phyloP scores from a whole-genome alignment of 352 stramenopile species.

The Phytophthora constricta region DNA sequence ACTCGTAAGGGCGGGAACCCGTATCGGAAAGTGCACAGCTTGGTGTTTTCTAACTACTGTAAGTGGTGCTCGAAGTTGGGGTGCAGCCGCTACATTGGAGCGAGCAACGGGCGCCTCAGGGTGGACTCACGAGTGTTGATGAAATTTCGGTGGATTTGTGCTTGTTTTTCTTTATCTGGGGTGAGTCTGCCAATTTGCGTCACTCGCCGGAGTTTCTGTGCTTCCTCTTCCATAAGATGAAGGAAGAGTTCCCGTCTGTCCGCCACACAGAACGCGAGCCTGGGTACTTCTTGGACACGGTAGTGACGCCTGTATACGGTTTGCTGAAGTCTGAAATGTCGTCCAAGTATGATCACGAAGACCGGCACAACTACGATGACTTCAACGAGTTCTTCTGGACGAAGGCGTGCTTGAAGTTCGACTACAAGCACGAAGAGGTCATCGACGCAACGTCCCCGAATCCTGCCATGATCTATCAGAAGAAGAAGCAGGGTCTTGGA shows the following conservation, averaged over 20 bases:
- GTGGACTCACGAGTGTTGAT: slow-evolving; percentile 86
- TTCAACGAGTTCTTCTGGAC: slow-evolving; percentile 99
- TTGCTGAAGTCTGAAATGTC: slow-evolving; percentile 89
- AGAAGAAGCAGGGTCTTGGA: slow-evolving; percentile 49
- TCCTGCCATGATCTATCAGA: slow-evolving; percentile 58
- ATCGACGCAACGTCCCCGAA: slow-evolving; percentile 78
- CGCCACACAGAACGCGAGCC: slow-evolving; percentile 85
- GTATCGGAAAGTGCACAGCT: slow-evolving; percentile 82
- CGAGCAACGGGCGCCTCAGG: slow-evolving; percentile 73
- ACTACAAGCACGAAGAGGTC: slow-evolving; percentile 92
- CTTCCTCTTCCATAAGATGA: slow-evolving; percentile 98
- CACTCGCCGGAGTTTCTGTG: slow-evolving; percentile 98
- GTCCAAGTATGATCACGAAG: slow-evolving; percentile 91
- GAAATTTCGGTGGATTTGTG: slow-evolving; percentile 88
- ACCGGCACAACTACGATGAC: slow-evolving; percentile 98
- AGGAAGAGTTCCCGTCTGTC: slow-evolving; percentile 82
- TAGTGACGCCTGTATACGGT: slow-evolving; percentile 96
- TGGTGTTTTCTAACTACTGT: slow-evolving; percentile 90
- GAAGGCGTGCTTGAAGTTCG: slow-evolving; percentile 93
- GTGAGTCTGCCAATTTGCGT: slow-evolving; percentile 97
- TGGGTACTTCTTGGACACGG: slow-evolving; percentile 97
- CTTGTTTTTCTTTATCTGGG: slow-evolving; percentile 99
- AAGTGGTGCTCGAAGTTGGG: slow-evolving; percentile 90
- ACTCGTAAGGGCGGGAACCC: slow-evolving; percentile 77
- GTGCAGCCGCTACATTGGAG: slow-evolving; percentile 77